Conservation (phyloP, 164 flowering plant species). For the Akebia trifoliata region DNA sequence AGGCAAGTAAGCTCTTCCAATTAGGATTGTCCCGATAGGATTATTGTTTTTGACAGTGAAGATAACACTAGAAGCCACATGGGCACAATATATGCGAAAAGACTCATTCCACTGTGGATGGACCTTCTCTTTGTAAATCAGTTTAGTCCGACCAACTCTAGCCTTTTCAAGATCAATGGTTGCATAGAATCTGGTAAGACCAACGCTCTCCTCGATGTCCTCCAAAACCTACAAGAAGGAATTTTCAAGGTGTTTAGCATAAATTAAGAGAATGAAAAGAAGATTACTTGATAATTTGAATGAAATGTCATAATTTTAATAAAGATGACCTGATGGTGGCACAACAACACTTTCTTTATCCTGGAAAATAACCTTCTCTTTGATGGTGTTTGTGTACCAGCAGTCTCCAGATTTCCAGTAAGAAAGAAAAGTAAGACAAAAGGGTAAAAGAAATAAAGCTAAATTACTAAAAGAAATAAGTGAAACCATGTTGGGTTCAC, state of each 20-base stretch:
- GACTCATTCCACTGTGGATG: constrained; percentile 64
- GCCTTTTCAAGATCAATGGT: constrained; percentile 55
- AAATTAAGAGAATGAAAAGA: background rate
- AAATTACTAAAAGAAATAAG: background rate
- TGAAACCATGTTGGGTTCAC: background rate
- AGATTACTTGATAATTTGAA: constrained; percentile 2
- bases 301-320: background rate
- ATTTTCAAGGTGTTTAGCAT: background rate
- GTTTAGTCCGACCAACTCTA: constrained; percentile 55
- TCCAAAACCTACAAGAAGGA: constrained; percentile 23
- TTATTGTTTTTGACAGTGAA: constrained; percentile 62
- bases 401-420: constrained; percentile 17
- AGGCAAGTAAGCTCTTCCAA: constrained; percentile 66
- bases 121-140: constrained; percentile 28
- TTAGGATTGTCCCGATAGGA: constrained; percentile 55
- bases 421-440: constrained; percentile 10
- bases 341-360: constrained; percentile 31
- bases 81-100: constrained; percentile 72
- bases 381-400: constrained; percentile 9
- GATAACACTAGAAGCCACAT: constrained; percentile 48
- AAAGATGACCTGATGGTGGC: constrained; percentile 31
- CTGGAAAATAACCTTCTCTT: constrained; percentile 24
- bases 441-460: background rate
- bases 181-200: constrained; percentile 45
- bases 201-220: constrained; percentile 34